Conservation (phyloP, 1,284 basidiomycete species). For the Heterobasidion parviporum region DNA sequence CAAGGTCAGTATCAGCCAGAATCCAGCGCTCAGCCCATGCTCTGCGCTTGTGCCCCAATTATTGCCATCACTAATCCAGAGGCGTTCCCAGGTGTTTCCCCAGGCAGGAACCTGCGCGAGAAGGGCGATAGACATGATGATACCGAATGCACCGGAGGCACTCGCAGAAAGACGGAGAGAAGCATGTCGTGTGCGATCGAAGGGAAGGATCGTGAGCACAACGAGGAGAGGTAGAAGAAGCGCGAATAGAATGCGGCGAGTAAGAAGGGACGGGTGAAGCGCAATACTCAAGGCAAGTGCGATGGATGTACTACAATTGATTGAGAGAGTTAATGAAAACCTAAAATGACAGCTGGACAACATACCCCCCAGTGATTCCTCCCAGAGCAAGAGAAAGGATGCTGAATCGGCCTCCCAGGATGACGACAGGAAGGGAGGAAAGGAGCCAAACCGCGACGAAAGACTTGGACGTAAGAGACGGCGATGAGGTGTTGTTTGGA, state of each 20-base stretch:
- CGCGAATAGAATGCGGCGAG: slow-evolving; percentile 52
- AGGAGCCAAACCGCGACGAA: slow-evolving; percentile 56
- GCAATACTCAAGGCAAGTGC: slow-evolving; percentile 31
- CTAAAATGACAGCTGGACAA: slow-evolving; percentile 8
- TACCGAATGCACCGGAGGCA: slow-evolving; percentile 49
- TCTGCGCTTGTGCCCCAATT: slow-evolving; percentile 47
- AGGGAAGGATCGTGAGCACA: slow-evolving; percentile 36
- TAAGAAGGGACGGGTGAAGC: no score
- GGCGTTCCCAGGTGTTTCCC: slow-evolving; percentile 53
- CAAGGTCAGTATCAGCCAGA: slow-evolving; percentile 38
- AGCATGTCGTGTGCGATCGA: slow-evolving; percentile 34
- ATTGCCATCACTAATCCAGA: slow-evolving; percentile 39
- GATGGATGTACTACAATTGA: slow-evolving; percentile 31
- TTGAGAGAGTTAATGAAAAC: slow-evolving; percentile 3
- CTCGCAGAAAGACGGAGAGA: slow-evolving; percentile 42
- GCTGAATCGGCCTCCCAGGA: slow-evolving; percentile 43
- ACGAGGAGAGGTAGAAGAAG: slow-evolving; percentile 33
- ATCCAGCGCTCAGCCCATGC: slow-evolving; percentile 49
- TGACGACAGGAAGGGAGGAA: slow-evolving; percentile 34
- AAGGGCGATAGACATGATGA: slow-evolving; percentile 44
- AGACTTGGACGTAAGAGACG: slow-evolving; percentile 34
- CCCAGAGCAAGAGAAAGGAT: slow-evolving; percentile 35
- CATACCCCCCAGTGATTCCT: slow-evolving; percentile 47
- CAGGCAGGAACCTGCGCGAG: slow-evolving; percentile 42
- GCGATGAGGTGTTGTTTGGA: slow-evolving; percentile 36